phyloP scores from a whole-genome alignment of 441 rosid genomes.

The Corymbia citriodora region DNA sequence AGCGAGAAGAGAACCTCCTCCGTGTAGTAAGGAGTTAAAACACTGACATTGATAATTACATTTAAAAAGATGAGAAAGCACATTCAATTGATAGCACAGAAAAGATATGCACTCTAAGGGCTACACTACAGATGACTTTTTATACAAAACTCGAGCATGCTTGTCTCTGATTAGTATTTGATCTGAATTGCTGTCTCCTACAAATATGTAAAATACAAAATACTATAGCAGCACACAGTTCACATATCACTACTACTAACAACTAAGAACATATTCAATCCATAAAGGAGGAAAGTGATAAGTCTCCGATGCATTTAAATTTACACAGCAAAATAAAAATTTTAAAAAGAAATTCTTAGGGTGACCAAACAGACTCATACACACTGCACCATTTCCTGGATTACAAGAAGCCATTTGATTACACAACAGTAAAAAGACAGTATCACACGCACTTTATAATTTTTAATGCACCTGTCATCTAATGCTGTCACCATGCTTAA shows the following conservation, averaged over 20 bases:
- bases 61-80: not conserved
- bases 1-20: constrained; percentile 93
- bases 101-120: not conserved
- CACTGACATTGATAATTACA: constrained; percentile 38
- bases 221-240: not conserved
- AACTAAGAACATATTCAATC: not conserved
- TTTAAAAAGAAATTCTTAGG: not conserved
- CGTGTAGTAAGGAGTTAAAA: constrained; percentile 90
- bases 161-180: not conserved
- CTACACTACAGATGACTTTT: not conserved
- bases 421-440: not conserved
- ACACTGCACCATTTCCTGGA: not conserved
- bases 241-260: not conserved
- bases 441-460: not conserved
- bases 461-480: not conserved
- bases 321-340: not conserved
- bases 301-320: not conserved
- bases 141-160: not conserved
- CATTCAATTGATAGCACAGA: no score
- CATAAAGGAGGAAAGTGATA: not conserved
- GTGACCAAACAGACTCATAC: not conserved
- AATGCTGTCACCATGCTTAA: not conserved
- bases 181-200: not conserved
- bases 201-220: not conserved
- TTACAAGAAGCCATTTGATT: not conserved